Percentiles rank a stretch among this genome's conserved stretches.
Evolutionary conservation across 2,329 filamentous ascomycete genomes (phyloP).

Genomic region (Verruconis gallopava): DNA sequence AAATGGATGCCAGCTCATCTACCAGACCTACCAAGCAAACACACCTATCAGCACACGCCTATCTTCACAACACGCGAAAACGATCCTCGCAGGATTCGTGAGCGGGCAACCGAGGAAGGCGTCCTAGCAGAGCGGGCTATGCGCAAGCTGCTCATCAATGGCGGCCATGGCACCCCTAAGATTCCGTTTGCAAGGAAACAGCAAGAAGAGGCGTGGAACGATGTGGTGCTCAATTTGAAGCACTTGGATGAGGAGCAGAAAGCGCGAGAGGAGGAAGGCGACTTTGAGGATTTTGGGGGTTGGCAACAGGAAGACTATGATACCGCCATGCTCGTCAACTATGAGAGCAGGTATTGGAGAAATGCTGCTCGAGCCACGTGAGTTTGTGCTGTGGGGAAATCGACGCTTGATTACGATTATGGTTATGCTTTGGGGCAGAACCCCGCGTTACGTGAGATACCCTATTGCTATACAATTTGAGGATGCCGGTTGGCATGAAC

Average conservation of each 20-base stretch:
- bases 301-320: constrained; percentile 3
- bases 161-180: constrained; percentile 29
- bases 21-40: constrained; percentile 48
- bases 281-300: constrained; percentile 15
- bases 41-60: constrained; percentile 49
- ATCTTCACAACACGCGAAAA: constrained; percentile 46
- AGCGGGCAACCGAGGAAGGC: constrained; percentile 52
- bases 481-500: too few relatives aligned
- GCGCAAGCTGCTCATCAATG: constrained; percentile 42
- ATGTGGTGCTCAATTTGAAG: constrained; percentile 31
- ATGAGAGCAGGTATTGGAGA: constrained; percentile 46
- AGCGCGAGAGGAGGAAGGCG: constrained; percentile 15
- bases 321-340: constrained; percentile 40
- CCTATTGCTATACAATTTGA: too few relatives aligned
- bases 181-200: constrained; percentile 22
- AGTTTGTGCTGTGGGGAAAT: too few relatives aligned
- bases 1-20: constrained; percentile 47
- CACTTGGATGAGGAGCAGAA: constrained; percentile 29
- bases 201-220: constrained; percentile 42
- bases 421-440: too few relatives aligned
- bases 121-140: constrained; percentile 52
- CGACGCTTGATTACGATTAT: too few relatives aligned
- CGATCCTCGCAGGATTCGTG: constrained; percentile 46
- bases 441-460: too few relatives aligned
- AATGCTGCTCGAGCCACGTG: constrained; percentile 26